Base-by-base conservation (phyloP, 331 rosid species). In the Spiraea crenata region DNA sequence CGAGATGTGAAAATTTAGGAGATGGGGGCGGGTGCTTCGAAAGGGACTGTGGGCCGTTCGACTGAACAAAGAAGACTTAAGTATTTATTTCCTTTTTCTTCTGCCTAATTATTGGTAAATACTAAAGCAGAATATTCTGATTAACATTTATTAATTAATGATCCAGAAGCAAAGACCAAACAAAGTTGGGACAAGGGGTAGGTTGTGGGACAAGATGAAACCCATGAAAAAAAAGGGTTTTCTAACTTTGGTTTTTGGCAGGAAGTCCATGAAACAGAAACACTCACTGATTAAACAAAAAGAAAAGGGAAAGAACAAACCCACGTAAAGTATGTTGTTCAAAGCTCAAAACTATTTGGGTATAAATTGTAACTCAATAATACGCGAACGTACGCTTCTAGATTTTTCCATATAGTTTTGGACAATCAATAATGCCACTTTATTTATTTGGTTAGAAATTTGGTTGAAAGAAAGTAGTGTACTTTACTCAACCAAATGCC, bases 151-250 rank as follows among this genome's bases (percentile, higher is more conserved):
- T 5, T 41, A 41, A 41, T 15, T 49, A 7, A 49, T 15, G 0
- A 7, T 19, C 58, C 34, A 6, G 9, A 52, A 52, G 2, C 35
- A 7, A 52, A 52, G 34, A 17, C 31, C n/a, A 25, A 39, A 46
- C 20, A 47, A 47, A 48, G 44, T 15, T 48, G 19, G 57, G 57
- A 15, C 70, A 34, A 16, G 19, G 34, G 44, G 14, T 34, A 46
- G 46, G 67, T n/a, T 20, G 67, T 4, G 38, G 41, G 15, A 67
- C 66, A 61, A n/a, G 44, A 42, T 34, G 65, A 72, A 49, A 67
- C 65, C 55, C 77, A 67, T 67, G 78, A 67, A 66, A 56, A 48
- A 56, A 39, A 40, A 5, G 8, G 7, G 17, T 16, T 50, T 37
- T 65, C 46, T 34, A 7, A 7, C 2, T 35, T 31, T 65, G 5